These are phyloP conservation scores for Ogataea saltuana DNA, from an alignment of 805 yeast species.

Conservation along the genomic window DNA sequence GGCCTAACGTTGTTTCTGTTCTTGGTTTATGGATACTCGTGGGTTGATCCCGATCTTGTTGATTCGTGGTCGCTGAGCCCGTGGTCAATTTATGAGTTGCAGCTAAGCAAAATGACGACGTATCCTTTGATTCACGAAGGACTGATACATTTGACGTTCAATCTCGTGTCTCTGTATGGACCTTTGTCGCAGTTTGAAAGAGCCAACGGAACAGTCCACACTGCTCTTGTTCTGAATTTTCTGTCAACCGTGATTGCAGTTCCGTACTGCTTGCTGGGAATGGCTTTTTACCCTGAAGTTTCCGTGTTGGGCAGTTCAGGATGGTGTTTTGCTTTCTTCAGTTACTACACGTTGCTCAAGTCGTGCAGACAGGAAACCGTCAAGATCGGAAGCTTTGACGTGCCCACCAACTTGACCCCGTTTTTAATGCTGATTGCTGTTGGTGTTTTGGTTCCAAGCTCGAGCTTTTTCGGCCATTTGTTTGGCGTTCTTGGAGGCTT, in stretches of 20 bases:
- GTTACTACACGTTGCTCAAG: constrained; percentile 53
- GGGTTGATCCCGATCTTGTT: constrained; percentile 29
- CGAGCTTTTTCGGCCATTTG: constrained; percentile 74
- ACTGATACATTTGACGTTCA: constrained; percentile 60
- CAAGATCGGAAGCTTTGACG: constrained; percentile 26
- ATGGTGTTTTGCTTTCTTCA: constrained; percentile 67
- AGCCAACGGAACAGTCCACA: constrained; percentile 78
- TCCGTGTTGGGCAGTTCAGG: constrained; percentile 71
- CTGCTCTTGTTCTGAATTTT: constrained; percentile 76
- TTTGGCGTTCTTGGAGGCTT: constrained; percentile 70
- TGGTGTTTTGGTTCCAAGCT: constrained; percentile 58
- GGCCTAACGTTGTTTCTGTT: constrained; percentile 60
- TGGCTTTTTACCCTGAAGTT: constrained; percentile 50
- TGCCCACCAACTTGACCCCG: constrained; percentile 67
- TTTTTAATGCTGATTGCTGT: constrained; percentile 49
- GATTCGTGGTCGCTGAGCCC: constrained; percentile 55
- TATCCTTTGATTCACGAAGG: constrained; percentile 73
- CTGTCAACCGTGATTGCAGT: constrained; percentile 70
- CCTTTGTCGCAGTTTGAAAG: constrained; percentile 68
- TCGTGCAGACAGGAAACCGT: constrained; percentile 22
- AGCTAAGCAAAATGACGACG: constrained; percentile 59
- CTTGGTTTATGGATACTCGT: constrained; percentile 43
- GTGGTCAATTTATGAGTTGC: constrained; percentile 48
- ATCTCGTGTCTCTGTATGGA: constrained; percentile 55
- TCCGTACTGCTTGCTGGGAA: constrained; percentile 55